These are phyloP conservation scores for Phytophthora pinifolia DNA, from an alignment of 352 stramenopile species.

Conservation along the genomic window DNA sequence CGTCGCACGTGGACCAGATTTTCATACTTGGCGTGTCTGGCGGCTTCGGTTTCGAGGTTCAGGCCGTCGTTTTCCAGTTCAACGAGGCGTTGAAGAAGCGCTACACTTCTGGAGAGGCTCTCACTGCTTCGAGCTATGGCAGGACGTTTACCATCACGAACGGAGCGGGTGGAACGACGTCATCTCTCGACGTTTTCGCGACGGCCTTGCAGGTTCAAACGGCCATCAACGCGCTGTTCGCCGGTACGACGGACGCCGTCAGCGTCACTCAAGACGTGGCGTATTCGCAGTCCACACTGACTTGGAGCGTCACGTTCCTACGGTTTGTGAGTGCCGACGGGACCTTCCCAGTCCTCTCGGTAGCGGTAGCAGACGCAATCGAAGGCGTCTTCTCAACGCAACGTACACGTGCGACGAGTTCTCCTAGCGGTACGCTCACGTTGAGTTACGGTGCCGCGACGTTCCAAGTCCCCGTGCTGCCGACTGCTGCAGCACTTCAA, in stretches of 20 bases:
- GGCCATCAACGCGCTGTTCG: slow-evolving; percentile 45
- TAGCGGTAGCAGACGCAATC: slow-evolving; percentile 32
- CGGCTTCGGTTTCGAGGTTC: slow-evolving; percentile 46
- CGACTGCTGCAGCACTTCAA: slow-evolving; percentile 31
- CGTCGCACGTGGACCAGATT: slow-evolving; percentile 62
- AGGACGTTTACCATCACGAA: slow-evolving; percentile 43
- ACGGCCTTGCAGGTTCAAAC: slow-evolving; percentile 37
- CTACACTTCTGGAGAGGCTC: slow-evolving; percentile 34
- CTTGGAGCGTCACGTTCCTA: slow-evolving; percentile 60
- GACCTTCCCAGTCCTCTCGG: slow-evolving; percentile 42
- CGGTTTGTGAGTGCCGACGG: slow-evolving; percentile 34
- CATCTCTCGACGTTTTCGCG: slow-evolving; percentile 54
- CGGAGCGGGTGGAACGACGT: slow-evolving; percentile 11
- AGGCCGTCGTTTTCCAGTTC: slow-evolving; percentile 52
- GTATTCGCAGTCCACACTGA: slow-evolving; percentile 38
- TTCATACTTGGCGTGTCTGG: slow-evolving; percentile 42
- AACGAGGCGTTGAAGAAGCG: slow-evolving; percentile 49
- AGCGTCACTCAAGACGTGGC: slow-evolving; percentile 34
- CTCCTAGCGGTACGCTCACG: slow-evolving; percentile 37
- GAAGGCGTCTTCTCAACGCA: slow-evolving; percentile 38
- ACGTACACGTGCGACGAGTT: slow-evolving; percentile 9
- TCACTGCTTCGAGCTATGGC: slow-evolving; percentile 41
- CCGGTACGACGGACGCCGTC: slow-evolving; percentile 22
- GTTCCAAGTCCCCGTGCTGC: slow-evolving; percentile 19
- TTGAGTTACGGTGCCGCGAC: slow-evolving; percentile 47